Evolutionary conservation across 345 rosid genomes (phyloP).

Genomic region (Eucalyptus pauciflora): DNA sequence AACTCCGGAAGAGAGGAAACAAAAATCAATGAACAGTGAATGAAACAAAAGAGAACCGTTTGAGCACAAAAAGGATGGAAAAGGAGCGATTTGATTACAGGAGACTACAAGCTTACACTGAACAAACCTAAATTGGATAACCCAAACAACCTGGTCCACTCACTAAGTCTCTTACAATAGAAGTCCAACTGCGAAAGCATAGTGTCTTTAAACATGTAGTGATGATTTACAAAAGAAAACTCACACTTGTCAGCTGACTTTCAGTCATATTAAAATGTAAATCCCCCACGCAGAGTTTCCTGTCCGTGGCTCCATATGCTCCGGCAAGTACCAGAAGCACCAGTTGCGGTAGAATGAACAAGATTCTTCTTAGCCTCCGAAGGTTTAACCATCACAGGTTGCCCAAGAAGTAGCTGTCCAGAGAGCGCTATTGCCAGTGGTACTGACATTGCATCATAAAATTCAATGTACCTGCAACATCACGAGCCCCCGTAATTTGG

Average conservation of each 20-base stretch:
- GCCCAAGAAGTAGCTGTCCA: constrained; percentile 78
- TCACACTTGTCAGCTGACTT: constrained; percentile 81
- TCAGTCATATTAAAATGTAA: constrained; percentile 91
- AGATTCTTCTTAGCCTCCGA: constrained; percentile 96
- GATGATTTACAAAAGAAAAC: not conserved
- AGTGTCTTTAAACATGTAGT: not conserved
- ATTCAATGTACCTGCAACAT: constrained; percentile 81
- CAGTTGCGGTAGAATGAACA: constrained; percentile 56
- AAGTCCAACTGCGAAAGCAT: not conserved
- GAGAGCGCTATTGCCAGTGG: constrained; percentile 93
- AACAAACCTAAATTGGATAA: not conserved
- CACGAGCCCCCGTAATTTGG: constrained; percentile 16
- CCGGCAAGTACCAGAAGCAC: constrained; percentile 41
- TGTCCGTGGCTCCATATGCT: constrained; percentile 65
- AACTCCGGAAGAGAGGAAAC: not conserved
- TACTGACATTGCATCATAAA: constrained; percentile 87
- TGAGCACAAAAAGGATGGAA: not conserved
- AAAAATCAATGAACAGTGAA: not conserved
- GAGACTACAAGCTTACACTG: not conserved
- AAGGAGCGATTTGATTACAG: not conserved
- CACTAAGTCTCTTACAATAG: not conserved
- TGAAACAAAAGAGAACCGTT: not conserved
- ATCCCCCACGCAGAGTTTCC: constrained; percentile 81
- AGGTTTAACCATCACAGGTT: constrained; percentile 96
- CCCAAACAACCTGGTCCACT: not conserved